Evolutionary conservation across 2,329 filamentous ascomycete genomes (phyloP), one percentile per base, ranked within the genome.

Genomic region (Botrytis aclada): DNA sequence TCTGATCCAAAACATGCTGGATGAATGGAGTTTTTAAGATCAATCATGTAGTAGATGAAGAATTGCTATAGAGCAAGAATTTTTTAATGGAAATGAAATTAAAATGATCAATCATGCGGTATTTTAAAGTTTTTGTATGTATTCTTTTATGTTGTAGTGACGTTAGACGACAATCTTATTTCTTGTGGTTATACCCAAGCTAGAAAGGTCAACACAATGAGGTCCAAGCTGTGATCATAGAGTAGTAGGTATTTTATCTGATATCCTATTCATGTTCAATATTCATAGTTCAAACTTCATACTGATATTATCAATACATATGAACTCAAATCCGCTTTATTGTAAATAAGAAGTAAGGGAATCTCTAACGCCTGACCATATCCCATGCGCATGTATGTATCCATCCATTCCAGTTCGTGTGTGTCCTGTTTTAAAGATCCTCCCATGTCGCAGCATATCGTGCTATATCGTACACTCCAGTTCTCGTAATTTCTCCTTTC

Each of bases 61-160:
- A 58, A 56, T 54, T 69, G 54, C 51, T 69, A 69, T 69, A 34
- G 66, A 34, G 64, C 64, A 67, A 67, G 64, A 67, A 29, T 66
- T 67, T 65, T 66, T 67, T 67, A 56, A 67, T 67, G 47, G 34
- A 67, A 67, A 67, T 67, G 64, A 67, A 67, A 67, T 56, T 29
- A 56, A 67, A 67, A 56, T 41, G 25, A 67, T 56, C 4, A 56
- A 67, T 41, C 22, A 56, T 56, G 25, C 22, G 51, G 20, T n/a
- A 3, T 61, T 41, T 56, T 39, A 29, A 1, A 18, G 20, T 29
- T 22, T 54, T 8, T 41, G 25, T 54, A 34, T 10, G 29, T 39
- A 25, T 14, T 41, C 10, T 32, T 14, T 12, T 3, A n/a, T n/a
- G 25, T 45, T 20, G 39, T 29, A 43, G 45, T 39, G 18, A 41